phyloP scores from a whole-genome alignment of 2,329 filamentous ascomycete genomes.

The Pestalotiopsis fici region DNA sequence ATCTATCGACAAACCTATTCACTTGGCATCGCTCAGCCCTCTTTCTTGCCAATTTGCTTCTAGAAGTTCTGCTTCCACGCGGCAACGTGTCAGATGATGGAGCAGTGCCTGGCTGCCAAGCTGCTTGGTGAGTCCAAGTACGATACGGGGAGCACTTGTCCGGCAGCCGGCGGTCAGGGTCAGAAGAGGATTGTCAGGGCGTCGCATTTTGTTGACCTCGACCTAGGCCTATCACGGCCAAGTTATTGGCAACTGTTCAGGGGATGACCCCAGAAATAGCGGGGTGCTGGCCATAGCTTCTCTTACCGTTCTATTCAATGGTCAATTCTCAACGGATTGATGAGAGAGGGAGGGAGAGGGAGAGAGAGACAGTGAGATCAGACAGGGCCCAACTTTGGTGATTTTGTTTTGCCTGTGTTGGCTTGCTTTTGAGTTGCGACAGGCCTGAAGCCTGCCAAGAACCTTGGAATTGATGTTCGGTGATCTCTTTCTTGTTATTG shows the following conservation, averaged over 20 bases:
- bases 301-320: background rate
- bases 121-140: background rate
- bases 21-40: too few relatives aligned
- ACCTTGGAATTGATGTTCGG: background rate
- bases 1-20: background rate
- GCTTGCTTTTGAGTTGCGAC: background rate
- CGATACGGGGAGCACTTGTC: background rate
- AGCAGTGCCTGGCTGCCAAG: background rate
- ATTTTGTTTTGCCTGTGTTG: too few relatives aligned
- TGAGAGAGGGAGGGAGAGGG: background rate
- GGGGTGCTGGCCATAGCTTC: background rate
- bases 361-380: slow-evolving; percentile 8
- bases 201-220: background rate
- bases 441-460: background rate
- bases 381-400: background rate
- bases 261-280: background rate
- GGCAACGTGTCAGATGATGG: background rate
- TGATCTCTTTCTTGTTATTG: background rate
- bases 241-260: background rate
- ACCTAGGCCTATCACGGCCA: background rate
- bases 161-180: background rate
- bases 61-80: background rate
- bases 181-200: background rate
- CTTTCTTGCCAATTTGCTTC: background rate
- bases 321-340: background rate